Evolutionary conservation across 78 protist genomes (phyloP).

Genomic region (Dictyostelium firmibasis): DNA sequence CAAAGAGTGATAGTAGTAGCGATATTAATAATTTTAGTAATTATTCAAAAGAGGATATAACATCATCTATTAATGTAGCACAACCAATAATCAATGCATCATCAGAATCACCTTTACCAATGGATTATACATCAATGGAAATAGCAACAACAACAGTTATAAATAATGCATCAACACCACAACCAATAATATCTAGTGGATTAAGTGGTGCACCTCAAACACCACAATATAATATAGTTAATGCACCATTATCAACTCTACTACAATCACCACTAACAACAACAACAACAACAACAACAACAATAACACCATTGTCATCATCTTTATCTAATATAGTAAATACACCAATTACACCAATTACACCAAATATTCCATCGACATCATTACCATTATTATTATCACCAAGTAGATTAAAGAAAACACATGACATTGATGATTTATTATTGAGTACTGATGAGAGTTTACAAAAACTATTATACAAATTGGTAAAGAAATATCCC

Average conservation of each 20-base stretch:
- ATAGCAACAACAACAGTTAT: neutral
- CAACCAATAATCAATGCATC: neutral
- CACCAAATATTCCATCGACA: neutral
- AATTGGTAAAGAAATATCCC: constrained; percentile 15
- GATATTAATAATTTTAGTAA: neutral
- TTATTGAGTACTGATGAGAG: neutral
- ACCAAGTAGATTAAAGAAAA: neutral
- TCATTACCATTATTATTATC: neutral
- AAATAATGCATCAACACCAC: neutral
- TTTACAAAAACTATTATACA: neutral
- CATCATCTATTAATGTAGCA: neutral
- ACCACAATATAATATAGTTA: neutral
- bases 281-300: neutral
- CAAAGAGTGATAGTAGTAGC: neutral
- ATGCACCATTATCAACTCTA: neutral
- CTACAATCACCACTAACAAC: too few relatives aligned
- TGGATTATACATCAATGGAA: neutral
- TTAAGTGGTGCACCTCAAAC: neutral
- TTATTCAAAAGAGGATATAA: neutral
- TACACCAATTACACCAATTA: neutral
- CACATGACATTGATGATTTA: neutral
- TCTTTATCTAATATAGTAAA: neutral
- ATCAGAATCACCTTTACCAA: neutral
- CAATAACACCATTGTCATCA: neutral
- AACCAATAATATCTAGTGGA: neutral